Base-by-base conservation (phyloP, 768 basidiomycete species). In the Tricholoma terreum region DNA sequence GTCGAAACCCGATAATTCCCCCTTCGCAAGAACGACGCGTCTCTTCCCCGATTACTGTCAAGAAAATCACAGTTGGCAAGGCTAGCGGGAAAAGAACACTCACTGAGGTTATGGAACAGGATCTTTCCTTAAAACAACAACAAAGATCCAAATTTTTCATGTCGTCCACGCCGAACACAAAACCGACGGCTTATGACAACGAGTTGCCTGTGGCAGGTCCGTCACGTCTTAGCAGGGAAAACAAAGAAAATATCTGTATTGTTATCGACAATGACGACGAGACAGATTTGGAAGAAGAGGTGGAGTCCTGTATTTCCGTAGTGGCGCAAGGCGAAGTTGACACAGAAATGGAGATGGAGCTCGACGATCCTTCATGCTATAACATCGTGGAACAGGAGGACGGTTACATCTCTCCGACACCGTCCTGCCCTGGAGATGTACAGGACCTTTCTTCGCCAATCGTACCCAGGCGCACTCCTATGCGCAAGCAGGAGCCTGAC, bases 71-170 rank as follows among this genome's bases (percentile, higher is more conserved):
- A 55, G 65, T 70, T 27, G 88, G 89, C 17, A 83, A 80, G 57
- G 78, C 80, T 6, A 92, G 88, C 63, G 90, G 90, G 14, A 92
- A 92, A 69, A 78, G 90, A 54, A 88, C 87, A 1, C 75, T 93
- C 33, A 77, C 79, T 21, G 87, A 86, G 55, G 81, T 86, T 49
- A 81, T 89, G 80, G 88, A 90, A 51, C 77, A 80, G 15, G 90
- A 90, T 58, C 60, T 84, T 9, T 75, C 71, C 30, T 70, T 69
- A 34, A 75, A 81, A 67, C 77, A 72, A 59, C 61, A 66, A 54
- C 76, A 73, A 57, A 67, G 56, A 54, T 78, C 77, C 33, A 77
- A 68, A 63, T 81, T 78, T 62, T 80, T 76, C 58, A 52, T 50
- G 17, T 27, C 62, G 22, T 33, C 66, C 22, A 55, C 57, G 4